Evolutionary conservation across 2,329 filamentous ascomycete genomes (phyloP), one percentile per base, ranked within the genome.

Genomic region (Penicillium sp.): DNA sequence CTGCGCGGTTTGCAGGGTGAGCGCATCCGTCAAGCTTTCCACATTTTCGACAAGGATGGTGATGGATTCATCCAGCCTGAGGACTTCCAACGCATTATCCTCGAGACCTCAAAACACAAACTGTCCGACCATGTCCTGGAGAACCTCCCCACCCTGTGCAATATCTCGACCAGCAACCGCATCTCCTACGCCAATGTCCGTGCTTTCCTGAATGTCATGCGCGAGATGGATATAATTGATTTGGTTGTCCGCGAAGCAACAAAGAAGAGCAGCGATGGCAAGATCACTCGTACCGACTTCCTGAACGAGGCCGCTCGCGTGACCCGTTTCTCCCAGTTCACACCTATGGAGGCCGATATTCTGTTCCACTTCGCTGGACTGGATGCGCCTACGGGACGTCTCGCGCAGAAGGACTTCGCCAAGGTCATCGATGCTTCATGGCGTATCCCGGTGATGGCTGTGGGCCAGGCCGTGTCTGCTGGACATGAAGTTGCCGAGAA

Each of bases 301-400:
- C 79, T 97, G 61, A 93, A 96, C 74, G 92, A 97, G 79, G 93
- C 94, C 11, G 88, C 93, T 43, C 88, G 88, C 62, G 87, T 94
- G 69, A 96, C 93, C 24, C 88, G 94, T 61, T 99, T 97, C 80
- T 95, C 92, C 13, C 85, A 95, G 35, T 97, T 97, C 77, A 97
- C 94, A 0, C 94, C 94, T 13, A 97, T 97, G 92, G 94, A 99
- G 76, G 92, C 93, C 39, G 94, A 99, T 71, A 96, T 99, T 61
- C 85, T 99, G 39, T 99, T 99, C 82, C 94, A 97, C 78, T 99
- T 99, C 74, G 94, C 94, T 58, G 90, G 92, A 60, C 82, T 97
- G 53, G 91, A 97, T 71, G 88, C 94, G 67, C 89, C 91, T 3
- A 93, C 92, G 1, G 94, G 92, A 20, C 85, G 91, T 48, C 85